A percentile compares a stretch with the other conserved stretches of the same genome.
These are phyloP conservation scores for Apophysomyces variabilis DNA, from an alignment of 371 early-diverging fungal species.

Conservation along the genomic window DNA sequence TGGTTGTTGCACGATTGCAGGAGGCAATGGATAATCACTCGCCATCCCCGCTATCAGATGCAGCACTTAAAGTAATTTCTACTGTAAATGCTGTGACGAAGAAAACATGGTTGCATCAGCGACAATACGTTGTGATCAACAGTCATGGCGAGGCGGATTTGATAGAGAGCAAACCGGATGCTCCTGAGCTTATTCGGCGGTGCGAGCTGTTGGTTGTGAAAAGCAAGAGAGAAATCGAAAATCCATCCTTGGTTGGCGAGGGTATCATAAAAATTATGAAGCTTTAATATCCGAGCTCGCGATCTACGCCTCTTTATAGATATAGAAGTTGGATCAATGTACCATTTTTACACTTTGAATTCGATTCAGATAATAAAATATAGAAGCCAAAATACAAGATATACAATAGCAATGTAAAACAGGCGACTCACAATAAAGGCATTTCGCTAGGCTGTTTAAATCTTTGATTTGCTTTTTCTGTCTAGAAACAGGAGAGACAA, in stretches of 20 bases:
- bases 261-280: slow-evolving; percentile 19
- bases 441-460: no score
- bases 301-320: no score
- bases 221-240: slow-evolving; percentile 66
- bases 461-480: no score
- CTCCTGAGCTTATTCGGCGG: slow-evolving; percentile 48
- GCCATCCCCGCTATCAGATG: slow-evolving; percentile 26
- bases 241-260: slow-evolving; percentile 34
- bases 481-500: no score
- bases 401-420: no score
- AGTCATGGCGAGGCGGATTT: slow-evolving; percentile 24
- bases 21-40: slow-evolving; percentile 23
- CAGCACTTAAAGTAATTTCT: slow-evolving; percentile 64
- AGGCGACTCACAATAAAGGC: no score
- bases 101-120: slow-evolving; percentile 61
- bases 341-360: no score
- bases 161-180: slow-evolving; percentile 32
- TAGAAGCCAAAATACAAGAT: no score
- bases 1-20: slow-evolving; percentile 67
- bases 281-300: neutral
- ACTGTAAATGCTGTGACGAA: slow-evolving; percentile 75
- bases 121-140: slow-evolving; percentile 17
- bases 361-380: no score
- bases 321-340: no score
- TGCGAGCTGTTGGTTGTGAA: slow-evolving; percentile 72